Evolutionary conservation across 306 rosid species (phyloP), one percentile per base, ranked within the genome.

Genomic region (Castanospermum australe): DNA sequence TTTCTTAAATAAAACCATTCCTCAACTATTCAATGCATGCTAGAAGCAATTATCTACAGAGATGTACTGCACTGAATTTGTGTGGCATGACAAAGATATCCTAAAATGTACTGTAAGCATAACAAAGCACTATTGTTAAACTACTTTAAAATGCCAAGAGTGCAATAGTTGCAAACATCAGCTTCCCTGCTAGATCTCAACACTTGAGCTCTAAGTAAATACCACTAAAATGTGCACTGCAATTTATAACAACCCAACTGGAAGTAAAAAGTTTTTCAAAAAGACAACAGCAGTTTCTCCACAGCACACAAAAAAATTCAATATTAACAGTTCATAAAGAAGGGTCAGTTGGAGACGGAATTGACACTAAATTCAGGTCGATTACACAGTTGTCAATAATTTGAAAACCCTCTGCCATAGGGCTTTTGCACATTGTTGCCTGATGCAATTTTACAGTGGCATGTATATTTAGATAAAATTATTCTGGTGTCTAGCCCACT

Each of bases 321-420:
- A 22, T 33, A 48, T 21, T 48, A 62, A 48, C 45, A 21, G 15
- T 30, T 13, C 14, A 10, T 0, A 5, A 25, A 14, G 21, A 56
- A 0, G 67, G 8, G 50, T 42, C 36, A 56, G 33, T 2, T 56
- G 38, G 17, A 33, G 62, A 68, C 20, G 59, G 22, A 28, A 28
- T 20, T 17, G 50, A 64, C 14, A 57, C 69, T 52, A 39, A 80
- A 38, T 54, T 54, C 25, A 63, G 14, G 39, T 28, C 24, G 10
- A 21, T 15, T 25, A 65, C 71, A 54, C 67, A 15, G 54, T 25
- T 38, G n/a, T 24, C 25, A 50, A 50, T 63, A 63, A 64, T 65
- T 52, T 52, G 38, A 50, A 77, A 77, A 66, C 42, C 65, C 20
- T n/a, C 45, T n/a, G 17, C 63, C 80, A 73, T 73, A 25, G 56